Percentiles rank a stretch among this genome's conserved stretches.
Evolutionary conservation across 2,329 filamentous ascomycete genomes (phyloP).

Genomic region (Teratosphaeria pseudoeucalypti): DNA sequence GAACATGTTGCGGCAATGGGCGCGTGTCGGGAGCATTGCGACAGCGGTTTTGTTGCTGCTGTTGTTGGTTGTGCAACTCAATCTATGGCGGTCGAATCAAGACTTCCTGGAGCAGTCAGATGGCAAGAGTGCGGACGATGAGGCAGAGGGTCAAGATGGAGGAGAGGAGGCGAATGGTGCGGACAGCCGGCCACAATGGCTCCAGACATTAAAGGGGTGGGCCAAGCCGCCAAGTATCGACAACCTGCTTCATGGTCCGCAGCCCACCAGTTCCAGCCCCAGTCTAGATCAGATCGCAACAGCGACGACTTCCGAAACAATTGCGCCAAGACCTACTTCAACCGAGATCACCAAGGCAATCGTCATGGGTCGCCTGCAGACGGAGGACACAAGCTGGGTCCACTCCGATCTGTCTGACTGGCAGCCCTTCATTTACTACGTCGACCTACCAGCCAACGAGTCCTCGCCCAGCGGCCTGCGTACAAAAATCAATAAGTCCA

Average conservation of each 20-base stretch:
- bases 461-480: conserved; percentile 11
- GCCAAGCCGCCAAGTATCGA: neutral
- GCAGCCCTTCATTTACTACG: conserved; percentile 37
- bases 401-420: conserved; percentile 36
- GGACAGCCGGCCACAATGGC: neutral
- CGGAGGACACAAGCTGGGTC: conserved; percentile 38
- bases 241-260: neutral
- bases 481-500: conserved; percentile 30
- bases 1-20: conserved; percentile 2
- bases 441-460: conserved; percentile 25
- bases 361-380: conserved; percentile 33
- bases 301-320: neutral
- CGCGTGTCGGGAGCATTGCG: neutral
- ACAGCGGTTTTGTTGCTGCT: neutral
- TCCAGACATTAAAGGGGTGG: neutral
- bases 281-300: neutral
- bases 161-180: neutral
- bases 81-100: neutral
- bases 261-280: neutral
- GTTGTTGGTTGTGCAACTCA: neutral
- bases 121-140: neutral
- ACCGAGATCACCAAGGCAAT: conserved; percentile 16
- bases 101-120: neutral
- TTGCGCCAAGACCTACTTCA: neutral
- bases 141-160: neutral